Evolutionary conservation across 2,329 filamentous ascomycete species (phyloP), one percentile per base, ranked within the genome.

Genomic region (Aaosphaeria pasadenensis): DNA sequence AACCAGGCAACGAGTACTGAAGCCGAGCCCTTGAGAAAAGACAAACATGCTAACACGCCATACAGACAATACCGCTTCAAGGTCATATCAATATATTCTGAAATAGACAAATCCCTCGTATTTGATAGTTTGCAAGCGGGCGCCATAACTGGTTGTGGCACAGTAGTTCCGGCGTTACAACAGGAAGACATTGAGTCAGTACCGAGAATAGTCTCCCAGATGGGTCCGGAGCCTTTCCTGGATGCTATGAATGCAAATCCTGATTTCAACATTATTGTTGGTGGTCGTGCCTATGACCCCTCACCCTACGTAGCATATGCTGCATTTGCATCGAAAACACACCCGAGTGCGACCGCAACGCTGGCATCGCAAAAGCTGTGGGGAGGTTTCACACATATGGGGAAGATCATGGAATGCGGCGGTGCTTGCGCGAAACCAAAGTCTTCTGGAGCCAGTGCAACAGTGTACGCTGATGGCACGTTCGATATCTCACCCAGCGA

Each of bases 341-440:
- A 36, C 2, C 28, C 38, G 1, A 32, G 42, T 7, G n/a, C 51
- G 7, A 56, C 51, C 2, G 13, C 47, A 4, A 40, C 42, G 4
- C 42, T 41, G 4, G 36, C 42, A 17, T 47, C 41, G n/a, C 48
- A 54, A 38, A 30, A 35, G 3, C 11, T 58, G 2, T 57, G 52
- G 47, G 57, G 56, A 4, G 57, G 51, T 4, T 72, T 74, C 32
- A 66, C 66, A 6, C 77, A 81, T 53, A 79, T 82, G 76, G 80
- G 79, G 6, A 81, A 83, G 63, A 76, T 81, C 7, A 69, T 81
- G 62, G 79, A 81, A 52, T 82, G 78, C 17, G 78, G 77, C 7
- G 72, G 54, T 0, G 53, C 69, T 1, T 81, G 78, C 53, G 72
- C 77, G 0, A 58, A 64, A 0, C 79, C 78, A 0, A 82, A 81